Base-by-base conservation (phyloP, 495 filamentous ascomycete species). In the Penicillium pancosmium region DNA sequence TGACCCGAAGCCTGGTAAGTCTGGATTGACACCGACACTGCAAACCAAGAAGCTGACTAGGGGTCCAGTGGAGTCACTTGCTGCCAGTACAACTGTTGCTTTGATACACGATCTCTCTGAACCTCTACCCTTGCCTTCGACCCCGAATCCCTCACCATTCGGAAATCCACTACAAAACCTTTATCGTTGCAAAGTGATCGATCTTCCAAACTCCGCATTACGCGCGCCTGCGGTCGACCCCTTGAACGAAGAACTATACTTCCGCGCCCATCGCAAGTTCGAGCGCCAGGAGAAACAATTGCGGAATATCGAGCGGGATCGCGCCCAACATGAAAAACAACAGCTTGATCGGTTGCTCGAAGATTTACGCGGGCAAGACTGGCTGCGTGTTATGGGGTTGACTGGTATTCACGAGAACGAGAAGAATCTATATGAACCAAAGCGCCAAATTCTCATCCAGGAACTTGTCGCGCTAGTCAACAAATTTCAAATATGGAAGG, bases 341-440 rank as follows among this genome's bases (percentile, higher is more conserved):
- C 88, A 93, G 63, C 83, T 97, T 38, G 90, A 94, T 53, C 83
- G 92, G 8, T 78, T 97, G 38, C 82, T 97, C 38, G 91, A 94
- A 48, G 91, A 91, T 40, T 82, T 99, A 4, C 87, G 89, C 67
- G 86, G 93, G n/a, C 88, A 86, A 38, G 94, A 97, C 68, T 99
- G 94, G 94, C 78, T 97, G 55, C 88, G 90, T 54, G 81, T 91
- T 2, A 93, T 99, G 87, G 94, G 94, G n/a, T 87, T 98, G 46
- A 90, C 84, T 50, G 89, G 90, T 11, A 84, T 92, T 21, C 91
- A 92, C 9, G 93, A 95, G 61, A 82, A 81, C 49, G 88, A 89
- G 55, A 91, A 88, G 75, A 94, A 89, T 65, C 84, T 86, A 44
- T 96, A 90, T 71, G 92, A 97, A 68, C 88, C 89, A 36, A 93